Base-by-base conservation (phyloP, 1,284 basidiomycete species). In the Neonothopanus nambi region DNA sequence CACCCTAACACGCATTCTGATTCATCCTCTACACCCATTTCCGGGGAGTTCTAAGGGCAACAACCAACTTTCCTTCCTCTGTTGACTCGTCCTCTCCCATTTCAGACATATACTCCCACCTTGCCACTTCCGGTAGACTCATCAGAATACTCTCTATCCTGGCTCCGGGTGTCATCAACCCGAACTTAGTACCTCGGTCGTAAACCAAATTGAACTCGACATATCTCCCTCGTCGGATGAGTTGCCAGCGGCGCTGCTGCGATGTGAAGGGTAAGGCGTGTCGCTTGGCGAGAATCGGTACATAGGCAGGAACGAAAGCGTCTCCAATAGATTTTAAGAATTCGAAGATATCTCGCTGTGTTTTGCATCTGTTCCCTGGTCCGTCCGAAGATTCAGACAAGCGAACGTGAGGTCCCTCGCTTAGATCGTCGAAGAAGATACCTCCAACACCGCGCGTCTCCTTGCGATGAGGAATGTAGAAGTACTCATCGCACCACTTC, bases 401-500 rank as follows among this genome's bases (percentile, higher is more conserved):
- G 20, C 81, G 80, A 26, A 74, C 65, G 65, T 91, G 89, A 5
- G 73, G 68, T 26, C 79, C 79, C 53, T 74, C 72, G 64, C 76
- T 83, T 53, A 97, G 81, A 69, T 97, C 93, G 70, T 99, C 96
- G 67, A 98, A 97, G 78, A 99, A 99, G 58, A 99, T 79, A 1
- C 97, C 97, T 20, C 97, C 97, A 37, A 99, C 74, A 3, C 97
- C 97, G 21, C 96, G 85, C 1, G 84, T 74, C 73, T 99, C 96
- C 28, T 77, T 73, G n/a, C 96, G 86, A 67, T 99, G 96, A n/a
- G 91, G 80, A 63, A 98, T 88, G 73, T 78, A 89, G 71, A 99
- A 99, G 76, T 99, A 99, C 67, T 93, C 86, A 74, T 99, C 97
- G 75, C 96, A 98, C 94, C 95, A 98, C 61, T 82, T 80, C 70